Conservation (phyloP, 257 asterid genomes). For the Nicotiana obtusifolia region DNA sequence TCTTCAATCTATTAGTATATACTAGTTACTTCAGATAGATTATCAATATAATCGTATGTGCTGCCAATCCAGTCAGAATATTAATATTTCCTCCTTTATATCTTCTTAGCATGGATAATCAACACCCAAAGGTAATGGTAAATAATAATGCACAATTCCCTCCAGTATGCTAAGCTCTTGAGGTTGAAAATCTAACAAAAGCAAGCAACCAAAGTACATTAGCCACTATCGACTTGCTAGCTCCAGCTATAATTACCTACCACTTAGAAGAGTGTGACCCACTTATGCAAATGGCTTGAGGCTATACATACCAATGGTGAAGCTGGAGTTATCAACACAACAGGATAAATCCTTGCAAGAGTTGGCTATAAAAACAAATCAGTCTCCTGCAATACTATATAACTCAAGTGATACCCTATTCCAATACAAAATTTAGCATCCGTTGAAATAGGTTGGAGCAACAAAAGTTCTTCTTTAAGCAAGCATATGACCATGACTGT, state of each 20-base stretch:
- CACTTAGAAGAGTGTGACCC: background rate
- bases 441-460: background rate
- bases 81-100: background rate
- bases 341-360: background rate
- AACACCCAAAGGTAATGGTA: background rate
- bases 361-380: background rate
- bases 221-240: background rate
- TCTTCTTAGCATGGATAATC: conserved; percentile 1
- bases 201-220: background rate
- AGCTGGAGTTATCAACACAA: background rate
- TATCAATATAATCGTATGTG: background rate
- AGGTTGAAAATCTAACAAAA: background rate
- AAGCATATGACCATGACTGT: background rate
- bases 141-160: background rate
- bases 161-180: background rate
- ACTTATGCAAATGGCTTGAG: background rate
- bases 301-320: background rate
- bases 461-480: background rate
- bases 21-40: background rate
- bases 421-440: background rate
- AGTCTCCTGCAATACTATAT: background rate
- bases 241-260: conserved; percentile 1
- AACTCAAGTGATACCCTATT: background rate
- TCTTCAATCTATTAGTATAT: conserved; percentile 1
- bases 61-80: background rate